Evolutionary conservation across 257 asterid species (phyloP).

Genomic region (Echium plantagineum): DNA sequence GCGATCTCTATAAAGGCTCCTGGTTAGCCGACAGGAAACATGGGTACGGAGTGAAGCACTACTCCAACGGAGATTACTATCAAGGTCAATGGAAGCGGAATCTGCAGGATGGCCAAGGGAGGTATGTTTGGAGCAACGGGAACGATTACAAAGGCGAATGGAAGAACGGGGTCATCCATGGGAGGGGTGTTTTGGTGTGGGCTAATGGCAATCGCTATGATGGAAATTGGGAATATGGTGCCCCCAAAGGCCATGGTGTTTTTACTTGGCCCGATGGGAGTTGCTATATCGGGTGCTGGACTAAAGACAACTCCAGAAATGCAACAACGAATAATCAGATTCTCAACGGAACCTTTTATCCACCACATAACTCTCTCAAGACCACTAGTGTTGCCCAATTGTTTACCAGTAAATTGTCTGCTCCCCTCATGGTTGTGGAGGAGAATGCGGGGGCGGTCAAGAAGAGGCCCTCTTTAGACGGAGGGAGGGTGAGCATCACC

Average conservation of each 20-base stretch:
- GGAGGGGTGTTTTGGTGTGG: conserved; percentile 81
- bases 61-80: conserved; percentile 74
- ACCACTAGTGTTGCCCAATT: conserved; percentile 20
- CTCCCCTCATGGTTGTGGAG: conserved; percentile 44
- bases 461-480: conserved; percentile 61
- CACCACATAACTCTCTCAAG: conserved; percentile 30
- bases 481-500: conserved; percentile 26
- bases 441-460: conserved; percentile 33
- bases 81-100: conserved; percentile 80
- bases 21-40: conserved; percentile 82
- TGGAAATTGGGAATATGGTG: conserved; percentile 77
- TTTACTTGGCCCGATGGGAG: conserved; percentile 94
- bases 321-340: conserved; percentile 21
- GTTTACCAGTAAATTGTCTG: conserved; percentile 26
- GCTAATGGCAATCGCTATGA: conserved; percentile 69
- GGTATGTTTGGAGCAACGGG: conserved; percentile 76
- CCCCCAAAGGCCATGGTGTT: conserved; percentile 75
- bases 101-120: conserved; percentile 80
- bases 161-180: conserved; percentile 70
- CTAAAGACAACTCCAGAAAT: conserved; percentile 25
- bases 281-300: conserved; percentile 74
- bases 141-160: conserved; percentile 84
- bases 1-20: conserved; percentile 62
- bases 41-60: conserved; percentile 75
- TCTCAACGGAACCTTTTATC: conserved; percentile 69